Percentiles rank a stretch among this genome's conserved stretches.
Conservation (phyloP, 345 rosid genomes). For the Pseudoturritis turrita region DNA sequence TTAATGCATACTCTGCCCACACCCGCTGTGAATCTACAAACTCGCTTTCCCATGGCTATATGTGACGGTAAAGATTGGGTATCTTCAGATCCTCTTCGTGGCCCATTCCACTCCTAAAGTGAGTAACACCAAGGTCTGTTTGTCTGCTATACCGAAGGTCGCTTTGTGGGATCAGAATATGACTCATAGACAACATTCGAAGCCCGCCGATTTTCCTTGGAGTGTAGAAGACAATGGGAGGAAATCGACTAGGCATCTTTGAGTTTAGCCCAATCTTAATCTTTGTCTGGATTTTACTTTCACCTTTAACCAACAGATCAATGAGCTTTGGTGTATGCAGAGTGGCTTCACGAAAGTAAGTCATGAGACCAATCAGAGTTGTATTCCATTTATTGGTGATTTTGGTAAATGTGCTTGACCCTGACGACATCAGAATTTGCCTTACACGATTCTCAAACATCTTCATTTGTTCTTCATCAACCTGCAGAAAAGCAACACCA, state of each 20-base stretch:
- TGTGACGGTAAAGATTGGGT: slow-evolving; percentile 90
- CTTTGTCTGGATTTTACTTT: slow-evolving; percentile 85
- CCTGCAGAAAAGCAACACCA: slow-evolving; percentile 81
- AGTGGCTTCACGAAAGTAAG: slow-evolving; percentile 94
- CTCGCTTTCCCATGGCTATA: slow-evolving; percentile 97
- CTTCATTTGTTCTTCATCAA: slow-evolving; percentile 90
- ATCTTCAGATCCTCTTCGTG: slow-evolving; percentile 86
- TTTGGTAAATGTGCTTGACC: slow-evolving; percentile 91
- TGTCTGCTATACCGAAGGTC: slow-evolving; percentile 89
- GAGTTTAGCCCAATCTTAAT: slow-evolving; percentile 90
- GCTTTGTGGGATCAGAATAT: slow-evolving; percentile 89
- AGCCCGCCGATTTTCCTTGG: slow-evolving; percentile 94
- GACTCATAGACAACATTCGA: slow-evolving; percentile 93
- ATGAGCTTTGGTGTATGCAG: slow-evolving; percentile 86
- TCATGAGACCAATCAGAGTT: slow-evolving; percentile 88
- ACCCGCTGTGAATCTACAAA: slow-evolving; percentile 92
- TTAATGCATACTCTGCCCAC: slow-evolving; percentile 92
- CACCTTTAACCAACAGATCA: slow-evolving; percentile 84
- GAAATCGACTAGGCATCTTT: slow-evolving; percentile 94
- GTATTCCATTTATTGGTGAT: slow-evolving; percentile 94
- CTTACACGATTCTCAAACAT: slow-evolving; percentile 90
- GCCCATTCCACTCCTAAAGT: slow-evolving; percentile 93
- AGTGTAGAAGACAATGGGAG: slow-evolving; percentile 85
- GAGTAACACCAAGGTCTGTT: slow-evolving; percentile 93
- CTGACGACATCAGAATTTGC: slow-evolving; percentile 95